A percentile compares a stretch with the other conserved stretches of the same genome.
These are phyloP conservation scores for Nannochloris sp. DNA, from an alignment of 139 green algal species.

Conservation along the genomic window DNA sequence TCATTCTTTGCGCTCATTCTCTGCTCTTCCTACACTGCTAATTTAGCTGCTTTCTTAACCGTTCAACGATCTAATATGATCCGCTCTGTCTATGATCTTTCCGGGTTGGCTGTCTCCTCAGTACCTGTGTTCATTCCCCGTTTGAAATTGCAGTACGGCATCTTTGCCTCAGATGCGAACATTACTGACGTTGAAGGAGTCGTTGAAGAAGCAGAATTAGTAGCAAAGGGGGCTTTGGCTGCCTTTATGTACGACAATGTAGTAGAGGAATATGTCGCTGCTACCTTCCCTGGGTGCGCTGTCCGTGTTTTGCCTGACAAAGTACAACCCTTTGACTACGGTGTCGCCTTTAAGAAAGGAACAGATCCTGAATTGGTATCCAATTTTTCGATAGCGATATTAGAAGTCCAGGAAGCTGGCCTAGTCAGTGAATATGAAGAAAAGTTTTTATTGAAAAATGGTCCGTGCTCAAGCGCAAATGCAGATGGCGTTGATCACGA, in stretches of 20 bases:
- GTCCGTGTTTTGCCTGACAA: neutral
- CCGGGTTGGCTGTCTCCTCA: neutral
- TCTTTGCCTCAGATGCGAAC: neutral
- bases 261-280: neutral
- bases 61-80: neutral
- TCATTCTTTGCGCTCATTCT: neutral
- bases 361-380: neutral
- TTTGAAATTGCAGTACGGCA: neutral
- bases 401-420: conserved; percentile 4
- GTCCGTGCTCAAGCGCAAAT: neutral
- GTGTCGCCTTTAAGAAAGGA: neutral
- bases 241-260: neutral
- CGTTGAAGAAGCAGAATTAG: neutral
- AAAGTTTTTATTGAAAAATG: neutral
- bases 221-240: neutral
- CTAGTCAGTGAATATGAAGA: neutral
- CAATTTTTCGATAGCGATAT: neutral
- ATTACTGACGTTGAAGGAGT: neutral
- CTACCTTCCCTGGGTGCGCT: neutral
- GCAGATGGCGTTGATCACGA: neutral
- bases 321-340: conserved; percentile 8
- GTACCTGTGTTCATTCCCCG: neutral
- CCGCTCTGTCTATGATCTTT: neutral
- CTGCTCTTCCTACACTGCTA: conserved; percentile 1
- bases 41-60: conserved; percentile 11